Base-by-base conservation (phyloP, 257 asterid species). In the Ophiorrhiza pumila region DNA sequence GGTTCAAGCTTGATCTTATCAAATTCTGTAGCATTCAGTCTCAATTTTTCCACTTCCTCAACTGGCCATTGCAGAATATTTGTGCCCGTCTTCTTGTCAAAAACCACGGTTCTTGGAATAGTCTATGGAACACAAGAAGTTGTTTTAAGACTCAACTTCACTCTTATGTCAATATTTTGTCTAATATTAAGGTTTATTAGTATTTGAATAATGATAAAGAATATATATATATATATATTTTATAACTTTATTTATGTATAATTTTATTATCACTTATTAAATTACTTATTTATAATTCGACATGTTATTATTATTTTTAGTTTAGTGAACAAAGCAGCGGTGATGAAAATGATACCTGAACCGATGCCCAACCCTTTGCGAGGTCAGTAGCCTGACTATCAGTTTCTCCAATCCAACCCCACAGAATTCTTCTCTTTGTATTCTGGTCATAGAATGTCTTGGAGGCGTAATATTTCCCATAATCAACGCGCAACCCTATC, bases 51-150 rank as follows among this genome's bases (percentile, higher is more conserved):
- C 29, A 90, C 81, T 77, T 93, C 98, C 60, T 80, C 77, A 39
- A 93, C 91, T 17, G 98, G 97, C 97, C 98, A 93, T 27, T 91
- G 96, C 58, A 93, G 87, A 45, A 93, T 29, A 82, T 89, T 81
- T 20, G 68, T 87, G 2, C 89, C 83, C 0, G 96, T 85, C 75
- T 88, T 82, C 60, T 77, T 46, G 76, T 93, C 98, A 63, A 74
- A 86, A 57, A 84, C 85, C n/a, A 90, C 71, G 2, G 86, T 90
- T 78, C 98, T 85, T 8, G 98, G 98, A 77, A 93, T 81, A 2
- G 87, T 77, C 96, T 88, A 83, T 18, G 39, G 37, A 75, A n/a
- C 27, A 46, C 64, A 43, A 43, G 7, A 39, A 57, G 35, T 37
- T 41, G 3, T 71, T 17, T 2, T 37, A 71, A 37, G 15, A 29